Conservation (phyloP, 2,329 filamentous ascomycete species). For the Triangularia setosa region DNA sequence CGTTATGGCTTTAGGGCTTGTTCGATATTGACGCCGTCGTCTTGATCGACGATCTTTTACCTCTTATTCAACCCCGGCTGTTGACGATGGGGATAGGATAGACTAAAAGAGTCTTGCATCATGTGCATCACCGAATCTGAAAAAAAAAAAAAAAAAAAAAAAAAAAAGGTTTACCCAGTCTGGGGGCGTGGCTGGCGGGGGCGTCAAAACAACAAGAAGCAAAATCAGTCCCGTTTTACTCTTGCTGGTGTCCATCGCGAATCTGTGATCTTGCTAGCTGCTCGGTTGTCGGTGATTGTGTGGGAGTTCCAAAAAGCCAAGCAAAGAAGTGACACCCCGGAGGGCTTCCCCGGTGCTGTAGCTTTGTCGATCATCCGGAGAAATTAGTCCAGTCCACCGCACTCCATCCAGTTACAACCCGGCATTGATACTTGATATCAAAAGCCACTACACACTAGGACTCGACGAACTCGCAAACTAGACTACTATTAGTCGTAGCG, state of each 20-base stretch:
- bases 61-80: not conserved
- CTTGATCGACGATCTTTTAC: not conserved
- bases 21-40: not conserved
- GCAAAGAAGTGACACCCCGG: not conserved
- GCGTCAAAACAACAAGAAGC: not conserved
- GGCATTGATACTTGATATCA: not conserved
- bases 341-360: not conserved
- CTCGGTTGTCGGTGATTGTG: not conserved
- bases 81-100: not conserved
- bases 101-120: not conserved
- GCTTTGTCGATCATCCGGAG: not conserved
- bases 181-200: not conserved
- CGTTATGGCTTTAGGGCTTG: not conserved
- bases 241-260: not conserved
- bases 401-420: not conserved
- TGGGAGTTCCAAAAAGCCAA: not conserved
- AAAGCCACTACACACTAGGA: not conserved
- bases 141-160: too few relatives aligned
- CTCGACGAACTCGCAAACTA: not conserved
- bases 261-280: not conserved
- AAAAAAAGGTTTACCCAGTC: too few relatives aligned
- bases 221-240: not conserved
- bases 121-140: not conserved
- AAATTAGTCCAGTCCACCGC: not conserved
- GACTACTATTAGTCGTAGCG: not conserved